These are phyloP conservation scores for Fusarium brevicatenulatum DNA, from an alignment of 2,329 filamentous ascomycete genomes.

Conservation along the genomic window DNA sequence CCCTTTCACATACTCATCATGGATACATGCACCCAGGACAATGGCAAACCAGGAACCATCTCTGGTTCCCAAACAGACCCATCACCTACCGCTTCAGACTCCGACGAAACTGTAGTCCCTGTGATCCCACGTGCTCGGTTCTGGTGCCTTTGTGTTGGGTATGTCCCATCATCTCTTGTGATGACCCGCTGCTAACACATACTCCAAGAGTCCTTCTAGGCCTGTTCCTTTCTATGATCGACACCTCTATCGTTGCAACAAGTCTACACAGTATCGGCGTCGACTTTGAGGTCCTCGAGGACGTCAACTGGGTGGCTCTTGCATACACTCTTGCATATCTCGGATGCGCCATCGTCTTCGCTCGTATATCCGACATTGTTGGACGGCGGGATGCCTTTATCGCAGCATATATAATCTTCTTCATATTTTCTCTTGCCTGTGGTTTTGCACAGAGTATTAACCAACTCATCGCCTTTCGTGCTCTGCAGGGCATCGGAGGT, in stretches of 20 bases:
- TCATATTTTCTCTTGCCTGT: slow-evolving; percentile 66
- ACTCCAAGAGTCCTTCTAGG: slow-evolving; percentile 58
- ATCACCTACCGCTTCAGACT: background rate
- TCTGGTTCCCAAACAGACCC: background rate
- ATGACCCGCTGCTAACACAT: background rate
- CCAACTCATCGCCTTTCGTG: slow-evolving; percentile 61
- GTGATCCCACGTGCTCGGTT: slow-evolving; percentile 47
- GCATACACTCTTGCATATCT: slow-evolving; percentile 67
- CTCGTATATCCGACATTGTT: slow-evolving; percentile 64
- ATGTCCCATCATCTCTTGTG: background rate
- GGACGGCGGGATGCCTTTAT: slow-evolving; percentile 64
- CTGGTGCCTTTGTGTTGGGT: slow-evolving; percentile 50
- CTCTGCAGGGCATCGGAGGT: slow-evolving; percentile 63
- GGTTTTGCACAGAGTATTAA: slow-evolving; percentile 49
- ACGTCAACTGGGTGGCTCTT: slow-evolving; percentile 65
- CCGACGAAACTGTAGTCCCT: slow-evolving; percentile 10
- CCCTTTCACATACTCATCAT: background rate
- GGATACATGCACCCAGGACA: background rate
- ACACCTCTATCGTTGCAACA: slow-evolving; percentile 69
- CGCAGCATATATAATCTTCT: slow-evolving; percentile 62
- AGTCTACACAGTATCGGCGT: slow-evolving; percentile 64
- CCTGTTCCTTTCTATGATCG: slow-evolving; percentile 67
- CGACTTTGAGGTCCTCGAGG: slow-evolving; percentile 58
- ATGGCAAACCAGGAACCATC: background rate
- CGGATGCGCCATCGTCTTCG: slow-evolving; percentile 65